These are phyloP conservation scores for Phylloporus rhodoxanthus DNA, from an alignment of 768 basidiomycete species.

Conservation along the genomic window DNA sequence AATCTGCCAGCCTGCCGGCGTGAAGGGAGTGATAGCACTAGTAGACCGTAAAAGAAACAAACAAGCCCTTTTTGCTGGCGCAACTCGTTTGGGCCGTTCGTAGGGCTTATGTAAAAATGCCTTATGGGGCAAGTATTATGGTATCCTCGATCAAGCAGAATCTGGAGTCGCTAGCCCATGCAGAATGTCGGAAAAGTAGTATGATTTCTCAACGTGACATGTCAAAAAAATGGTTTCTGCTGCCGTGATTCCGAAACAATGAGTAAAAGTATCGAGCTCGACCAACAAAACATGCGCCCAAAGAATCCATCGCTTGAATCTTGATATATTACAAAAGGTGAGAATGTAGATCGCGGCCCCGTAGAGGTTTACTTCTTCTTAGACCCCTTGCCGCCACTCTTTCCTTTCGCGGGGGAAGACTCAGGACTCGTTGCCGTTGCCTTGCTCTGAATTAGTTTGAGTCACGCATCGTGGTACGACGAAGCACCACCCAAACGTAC, in stretches of 20 bases:
- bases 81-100: not conserved
- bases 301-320: not conserved
- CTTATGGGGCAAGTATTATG: not conserved
- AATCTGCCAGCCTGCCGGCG: slow-evolving; percentile 6
- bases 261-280: not conserved
- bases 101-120: slow-evolving; percentile 1
- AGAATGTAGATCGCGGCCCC: not conserved
- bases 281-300: slow-evolving; percentile 1
- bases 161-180: too few species aligned
- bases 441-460: slow-evolving; percentile 17
- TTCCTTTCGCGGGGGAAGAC: slow-evolving; percentile 25
- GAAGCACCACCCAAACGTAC: slow-evolving; percentile 8
- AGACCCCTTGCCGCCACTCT: slow-evolving; percentile 19
- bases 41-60: not conserved
- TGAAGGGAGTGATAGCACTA: not conserved
- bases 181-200: too few species aligned
- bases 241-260: too few species aligned
- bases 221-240: too few species aligned
- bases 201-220: not conserved
- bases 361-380: slow-evolving; percentile 28
- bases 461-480: not conserved
- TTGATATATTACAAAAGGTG: slow-evolving; percentile 3
- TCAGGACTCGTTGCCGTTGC: slow-evolving; percentile 15
- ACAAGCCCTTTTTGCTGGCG: not conserved
- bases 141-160: not conserved